A percentile compares a stretch with the other conserved stretches of the same genome.
phyloP scores from a whole-genome alignment of 169 alveolate species.

The Toxoplasma gondii region DNA sequence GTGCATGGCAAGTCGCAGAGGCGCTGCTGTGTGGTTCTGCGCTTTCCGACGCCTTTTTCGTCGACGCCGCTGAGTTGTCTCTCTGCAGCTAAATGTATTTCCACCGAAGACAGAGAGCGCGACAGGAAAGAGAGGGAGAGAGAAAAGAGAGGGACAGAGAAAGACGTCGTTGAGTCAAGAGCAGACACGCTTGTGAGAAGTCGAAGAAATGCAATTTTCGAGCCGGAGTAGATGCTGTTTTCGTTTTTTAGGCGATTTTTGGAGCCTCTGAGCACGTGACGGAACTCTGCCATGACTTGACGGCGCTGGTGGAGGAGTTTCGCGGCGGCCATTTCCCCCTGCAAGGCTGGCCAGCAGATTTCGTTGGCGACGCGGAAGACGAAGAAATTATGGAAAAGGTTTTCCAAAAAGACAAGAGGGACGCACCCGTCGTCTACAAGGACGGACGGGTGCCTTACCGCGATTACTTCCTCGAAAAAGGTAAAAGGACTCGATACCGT shows the following conservation, averaged over 20 bases:
- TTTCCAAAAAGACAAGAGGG: background rate
- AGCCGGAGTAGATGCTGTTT: no score
- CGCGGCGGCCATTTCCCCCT: background rate
- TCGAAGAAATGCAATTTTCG: no score
- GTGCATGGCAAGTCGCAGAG: no score
- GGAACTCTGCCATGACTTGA: background rate
- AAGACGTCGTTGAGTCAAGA: no score
- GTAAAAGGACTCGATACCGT: background rate
- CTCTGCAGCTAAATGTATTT: no score
- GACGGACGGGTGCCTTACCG: background rate
- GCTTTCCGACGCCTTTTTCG: no score
- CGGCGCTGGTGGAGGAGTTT: background rate
- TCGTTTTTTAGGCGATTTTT: background rate
- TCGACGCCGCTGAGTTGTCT: no score
- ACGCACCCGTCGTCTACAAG: conserved; percentile 18
- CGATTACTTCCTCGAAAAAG: background rate
- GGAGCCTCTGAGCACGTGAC: background rate
- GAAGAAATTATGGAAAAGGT: background rate
- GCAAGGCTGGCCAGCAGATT: conserved; percentile 17
- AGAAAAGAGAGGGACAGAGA: no score
- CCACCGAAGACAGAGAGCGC: no score
- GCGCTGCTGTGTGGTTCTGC: no score
- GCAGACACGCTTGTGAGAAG: no score
- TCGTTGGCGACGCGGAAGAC: background rate
- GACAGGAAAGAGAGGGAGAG: no score